Base-by-base conservation (phyloP, 208 protist species). In the Trypanosoma cruzi region DNA sequence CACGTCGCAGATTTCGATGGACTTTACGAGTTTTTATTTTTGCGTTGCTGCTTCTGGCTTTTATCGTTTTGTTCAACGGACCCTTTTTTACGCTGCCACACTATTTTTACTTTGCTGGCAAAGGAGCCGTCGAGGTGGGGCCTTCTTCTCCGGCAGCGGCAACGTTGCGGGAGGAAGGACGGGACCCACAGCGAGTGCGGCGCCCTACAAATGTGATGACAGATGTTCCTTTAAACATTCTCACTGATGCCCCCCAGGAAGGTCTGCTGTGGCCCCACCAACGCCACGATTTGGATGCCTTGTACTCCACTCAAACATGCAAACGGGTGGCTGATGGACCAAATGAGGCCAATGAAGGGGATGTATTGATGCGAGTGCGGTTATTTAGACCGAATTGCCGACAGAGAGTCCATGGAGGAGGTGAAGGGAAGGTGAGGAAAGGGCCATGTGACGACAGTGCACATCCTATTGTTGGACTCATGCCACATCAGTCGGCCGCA, bases 391-490 rank as follows among this genome's bases (percentile, higher is more conserved):
- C 54, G 2, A 6, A 26, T 1, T 36, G 24, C 36, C 14, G 24
- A 6, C 22, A 14, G 28, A 13, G 29, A 44, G 3, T 24, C 10
- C 20, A 31, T 49, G 22, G 8, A 2, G 58, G 36, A 6, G n/a
- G 58, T 29, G 20, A 63, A 26, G n/a, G 11, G 36, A 22, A 49
- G 0, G 42, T n/a, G 44, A 49, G 22, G 20, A 22, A n/a, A 16
- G 4, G 29, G 58, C 26, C 1, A 58, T 58, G 14, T 8, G 6
- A 40, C 29, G 29, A n/a, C 10, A 34, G 7, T 20, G 10, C 28
- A 22, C 28, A 63, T 31, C 58, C 58, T 13, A 66, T 66, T 66
- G 44, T 66, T 18, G 61, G 31, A 36, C 22, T 66, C 31, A 42
- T 42, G 36, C 46, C 61, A 34, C 42, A 16, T 66, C 4, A 20